phyloP scores from a whole-genome alignment of 768 basidiomycete species.

The Tylopilus felleus region DNA sequence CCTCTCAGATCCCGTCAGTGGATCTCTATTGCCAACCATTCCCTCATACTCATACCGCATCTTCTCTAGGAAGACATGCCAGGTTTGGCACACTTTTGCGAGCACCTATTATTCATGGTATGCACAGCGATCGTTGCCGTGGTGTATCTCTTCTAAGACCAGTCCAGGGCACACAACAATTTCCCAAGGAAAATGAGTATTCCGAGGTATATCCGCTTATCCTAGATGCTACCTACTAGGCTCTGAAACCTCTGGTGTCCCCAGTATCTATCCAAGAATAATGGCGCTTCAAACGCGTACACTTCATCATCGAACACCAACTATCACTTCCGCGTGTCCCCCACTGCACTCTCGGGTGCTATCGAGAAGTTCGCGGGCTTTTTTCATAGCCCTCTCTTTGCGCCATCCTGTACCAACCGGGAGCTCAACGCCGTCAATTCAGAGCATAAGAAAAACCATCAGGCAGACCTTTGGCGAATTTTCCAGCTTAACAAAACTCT shows the following conservation, averaged over 20 bases:
- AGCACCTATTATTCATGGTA: conserved; percentile 95
- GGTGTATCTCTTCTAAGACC: not conserved
- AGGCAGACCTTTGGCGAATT: conserved; percentile 87
- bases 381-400: conserved; percentile 91
- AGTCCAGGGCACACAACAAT: conserved; percentile 72
- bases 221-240: not conserved
- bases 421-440: conserved; percentile 97
- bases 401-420: conserved; percentile 77
- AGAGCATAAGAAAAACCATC: conserved; percentile 95
- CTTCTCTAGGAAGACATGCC: conserved; percentile 73
- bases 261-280: conserved; percentile 78
- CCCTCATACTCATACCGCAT: not conserved
- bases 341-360: conserved; percentile 60
- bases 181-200: conserved; percentile 93
- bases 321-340: conserved; percentile 74
- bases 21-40: not conserved
- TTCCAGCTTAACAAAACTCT: conserved; percentile 92
- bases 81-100: conserved; percentile 92
- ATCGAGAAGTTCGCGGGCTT: conserved; percentile 79
- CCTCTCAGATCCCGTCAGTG: conserved; percentile 82
- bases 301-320: conserved; percentile 92
- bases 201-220: conserved; percentile 53
- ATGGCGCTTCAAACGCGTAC: conserved; percentile 89
- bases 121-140: conserved; percentile 19
- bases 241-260: not conserved